Conservation (phyloP, 2,329 filamentous ascomycete genomes). For the Magnaporthiopsis poae region DNA sequence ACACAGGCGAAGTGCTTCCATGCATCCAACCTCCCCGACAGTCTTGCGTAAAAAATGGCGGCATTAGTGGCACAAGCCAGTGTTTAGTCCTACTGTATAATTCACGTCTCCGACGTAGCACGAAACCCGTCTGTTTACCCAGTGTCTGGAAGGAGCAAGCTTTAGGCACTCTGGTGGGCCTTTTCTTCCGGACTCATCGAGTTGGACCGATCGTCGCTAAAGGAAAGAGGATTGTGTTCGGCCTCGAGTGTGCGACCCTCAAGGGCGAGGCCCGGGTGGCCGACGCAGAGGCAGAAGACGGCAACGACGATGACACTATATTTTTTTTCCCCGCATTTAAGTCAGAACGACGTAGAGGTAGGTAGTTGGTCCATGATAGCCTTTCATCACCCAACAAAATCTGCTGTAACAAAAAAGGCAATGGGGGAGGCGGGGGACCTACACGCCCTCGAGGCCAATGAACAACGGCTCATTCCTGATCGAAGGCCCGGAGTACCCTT, state of each 20-base stretch:
- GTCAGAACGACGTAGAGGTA: background rate
- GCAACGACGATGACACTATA: constrained; percentile 2
- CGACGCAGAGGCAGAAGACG: constrained; percentile 6
- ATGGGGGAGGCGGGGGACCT: constrained; percentile 1
- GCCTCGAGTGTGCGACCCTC: background rate
- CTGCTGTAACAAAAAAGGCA: no score
- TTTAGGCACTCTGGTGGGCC: background rate
- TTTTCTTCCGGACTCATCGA: background rate
- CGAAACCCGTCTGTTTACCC: background rate
- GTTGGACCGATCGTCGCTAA: background rate
- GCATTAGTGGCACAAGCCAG: no score
- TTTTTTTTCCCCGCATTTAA: background rate
- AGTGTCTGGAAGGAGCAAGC: background rate
- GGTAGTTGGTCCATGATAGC: no score
- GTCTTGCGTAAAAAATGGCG: no score
- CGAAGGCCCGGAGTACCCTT: constrained; percentile 49
- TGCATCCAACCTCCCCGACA: no score
- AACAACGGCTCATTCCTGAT: constrained; percentile 42
- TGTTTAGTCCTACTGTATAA: no score
- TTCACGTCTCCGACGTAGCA: no score
- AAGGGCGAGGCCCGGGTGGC: constrained; percentile 9
- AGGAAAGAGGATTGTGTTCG: background rate
- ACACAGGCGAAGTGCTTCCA: no score
- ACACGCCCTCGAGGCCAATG: constrained; percentile 44
- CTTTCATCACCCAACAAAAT: no score